Percentiles rank a stretch among this genome's conserved stretches.
These are phyloP conservation scores for Hymenoscyphus repandus DNA, from an alignment of 2,329 filamentous ascomycete species.

Conservation along the genomic window DNA sequence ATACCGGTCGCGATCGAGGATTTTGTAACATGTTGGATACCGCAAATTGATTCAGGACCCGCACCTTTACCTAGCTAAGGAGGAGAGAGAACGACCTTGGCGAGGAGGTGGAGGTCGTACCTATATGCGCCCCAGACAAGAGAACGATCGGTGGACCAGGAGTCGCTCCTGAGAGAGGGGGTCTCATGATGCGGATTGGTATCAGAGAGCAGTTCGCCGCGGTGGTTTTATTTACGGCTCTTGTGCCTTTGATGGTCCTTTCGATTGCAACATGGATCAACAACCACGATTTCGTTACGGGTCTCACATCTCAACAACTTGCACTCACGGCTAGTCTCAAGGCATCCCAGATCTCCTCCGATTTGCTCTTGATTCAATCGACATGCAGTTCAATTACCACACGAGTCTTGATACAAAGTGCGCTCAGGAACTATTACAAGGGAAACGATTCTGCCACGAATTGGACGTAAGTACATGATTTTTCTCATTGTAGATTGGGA, in stretches of 20 bases:
- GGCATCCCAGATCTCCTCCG: slow-evolving; percentile 72
- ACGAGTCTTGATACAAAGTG: slow-evolving; percentile 52
- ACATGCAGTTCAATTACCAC: slow-evolving; percentile 69
- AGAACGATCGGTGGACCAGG: not conserved
- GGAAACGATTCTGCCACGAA: slow-evolving; percentile 52
- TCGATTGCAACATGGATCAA: slow-evolving; percentile 67
- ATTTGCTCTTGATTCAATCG: slow-evolving; percentile 73
- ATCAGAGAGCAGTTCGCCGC: slow-evolving; percentile 83
- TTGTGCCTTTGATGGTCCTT: slow-evolving; percentile 71
- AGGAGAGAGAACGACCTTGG: too few relatives aligned
- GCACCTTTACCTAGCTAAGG: too few relatives aligned
- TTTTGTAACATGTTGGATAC: too few relatives aligned
- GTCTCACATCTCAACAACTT: slow-evolving; percentile 56
- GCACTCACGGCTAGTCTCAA: slow-evolving; percentile 81
- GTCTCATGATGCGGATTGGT: slow-evolving; percentile 66
- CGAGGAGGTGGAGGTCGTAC: too few relatives aligned
- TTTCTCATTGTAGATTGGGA: not conserved
- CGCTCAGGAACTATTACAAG: slow-evolving; percentile 46
- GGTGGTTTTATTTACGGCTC: slow-evolving; percentile 70
- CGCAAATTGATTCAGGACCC: too few relatives aligned
- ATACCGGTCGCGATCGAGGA: too few relatives aligned
- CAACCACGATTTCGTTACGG: slow-evolving; percentile 55
- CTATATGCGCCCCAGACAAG: too few relatives aligned
- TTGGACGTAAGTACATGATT: slow-evolving; percentile 42
- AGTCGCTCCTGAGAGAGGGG: not conserved